phyloP scores from a whole-genome alignment of 805 yeast species.

The Yamadazyma sp. region DNA sequence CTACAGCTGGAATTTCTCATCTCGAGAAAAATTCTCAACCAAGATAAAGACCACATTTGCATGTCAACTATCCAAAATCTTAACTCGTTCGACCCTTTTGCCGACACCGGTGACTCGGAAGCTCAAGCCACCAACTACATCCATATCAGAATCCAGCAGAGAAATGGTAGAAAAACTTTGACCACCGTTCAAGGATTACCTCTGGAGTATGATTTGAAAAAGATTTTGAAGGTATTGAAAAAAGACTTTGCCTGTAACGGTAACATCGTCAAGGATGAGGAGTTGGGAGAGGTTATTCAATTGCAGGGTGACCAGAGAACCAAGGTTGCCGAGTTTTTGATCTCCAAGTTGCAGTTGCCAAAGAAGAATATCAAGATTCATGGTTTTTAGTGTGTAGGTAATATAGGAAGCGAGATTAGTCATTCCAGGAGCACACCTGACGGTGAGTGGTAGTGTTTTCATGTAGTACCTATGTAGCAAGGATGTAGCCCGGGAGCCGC shows the following conservation, averaged over 20 bases:
- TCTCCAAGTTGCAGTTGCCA: constrained; percentile 80
- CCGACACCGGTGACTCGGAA: constrained; percentile 99
- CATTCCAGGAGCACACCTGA: not conserved
- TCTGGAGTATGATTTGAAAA: constrained; percentile 89
- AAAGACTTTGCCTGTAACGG: constrained; percentile 99
- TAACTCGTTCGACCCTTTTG: constrained; percentile 93
- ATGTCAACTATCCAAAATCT: constrained; percentile 92
- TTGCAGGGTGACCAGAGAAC: constrained; percentile 99
- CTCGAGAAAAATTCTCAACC: constrained; percentile 4
- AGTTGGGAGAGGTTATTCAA: constrained; percentile 95
- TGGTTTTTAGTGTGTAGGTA: constrained; percentile 50
- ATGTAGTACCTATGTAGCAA: too few relatives aligned
- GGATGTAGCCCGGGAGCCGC: too few relatives aligned
- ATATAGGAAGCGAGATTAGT: not conserved
- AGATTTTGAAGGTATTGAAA: constrained; percentile 88
- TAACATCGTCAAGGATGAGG: constrained; percentile 93
- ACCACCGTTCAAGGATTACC: constrained; percentile 99
- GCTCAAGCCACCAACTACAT: constrained; percentile 93
- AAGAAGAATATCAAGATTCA: constrained; percentile 97
- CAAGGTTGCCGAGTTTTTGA: constrained; percentile 90
- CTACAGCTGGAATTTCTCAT: too few relatives aligned
- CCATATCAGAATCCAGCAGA: constrained; percentile 98
- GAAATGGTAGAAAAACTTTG: constrained; percentile 98
- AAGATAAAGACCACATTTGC: constrained; percentile 23
- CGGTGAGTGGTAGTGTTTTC: not conserved